Percentiles rank a stretch among this genome's conserved stretches.
These are phyloP conservation scores for Cyphellophora europaea DNA, from an alignment of 2,329 filamentous ascomycete genomes.

Conservation along the genomic window DNA sequence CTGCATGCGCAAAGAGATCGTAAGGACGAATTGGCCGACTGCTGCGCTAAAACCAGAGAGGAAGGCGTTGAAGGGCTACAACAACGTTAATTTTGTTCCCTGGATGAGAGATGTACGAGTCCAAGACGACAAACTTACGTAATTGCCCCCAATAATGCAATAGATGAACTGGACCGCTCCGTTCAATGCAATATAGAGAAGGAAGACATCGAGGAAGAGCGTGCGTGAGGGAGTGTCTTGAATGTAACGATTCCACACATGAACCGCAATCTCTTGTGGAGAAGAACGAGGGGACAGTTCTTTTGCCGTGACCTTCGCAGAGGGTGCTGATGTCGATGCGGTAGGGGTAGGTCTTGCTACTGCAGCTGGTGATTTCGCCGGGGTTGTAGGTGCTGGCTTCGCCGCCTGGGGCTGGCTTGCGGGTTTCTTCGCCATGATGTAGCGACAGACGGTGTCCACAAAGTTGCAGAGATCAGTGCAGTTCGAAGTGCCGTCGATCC, in stretches of 20 bases:
- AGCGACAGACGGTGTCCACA: no score
- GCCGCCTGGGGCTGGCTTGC: constrained; percentile 37
- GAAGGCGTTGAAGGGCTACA: constrained; percentile 95
- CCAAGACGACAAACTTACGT: constrained; percentile 51
- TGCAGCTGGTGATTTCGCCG: background rate
- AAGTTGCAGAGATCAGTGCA: no score
- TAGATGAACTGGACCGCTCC: constrained; percentile 91
- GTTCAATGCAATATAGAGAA: constrained; percentile 75
- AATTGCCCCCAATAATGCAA: constrained; percentile 86
- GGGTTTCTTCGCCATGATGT: constrained; percentile 52
- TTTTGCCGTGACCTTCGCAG: constrained; percentile 10
- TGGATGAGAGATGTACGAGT: background rate
- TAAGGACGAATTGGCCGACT: constrained; percentile 95
- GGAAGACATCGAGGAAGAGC: constrained; percentile 84
- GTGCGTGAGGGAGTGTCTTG: constrained; percentile 78
- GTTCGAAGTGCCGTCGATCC: no score
- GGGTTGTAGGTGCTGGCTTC: background rate
- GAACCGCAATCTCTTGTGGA: constrained; percentile 50
- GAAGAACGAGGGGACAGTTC: constrained; percentile 30
- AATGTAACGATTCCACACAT: constrained; percentile 70
- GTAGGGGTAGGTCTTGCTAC: background rate
- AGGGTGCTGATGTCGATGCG: background rate
- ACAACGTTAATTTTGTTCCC: constrained; percentile 3
- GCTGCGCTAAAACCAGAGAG: constrained; percentile 89
- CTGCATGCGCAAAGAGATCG: constrained; percentile 82